Percentiles rank a stretch among this genome's conserved stretches.
Evolutionary conservation across 805 yeast genomes (phyloP).

Genomic region (Candida multigemmis): DNA sequence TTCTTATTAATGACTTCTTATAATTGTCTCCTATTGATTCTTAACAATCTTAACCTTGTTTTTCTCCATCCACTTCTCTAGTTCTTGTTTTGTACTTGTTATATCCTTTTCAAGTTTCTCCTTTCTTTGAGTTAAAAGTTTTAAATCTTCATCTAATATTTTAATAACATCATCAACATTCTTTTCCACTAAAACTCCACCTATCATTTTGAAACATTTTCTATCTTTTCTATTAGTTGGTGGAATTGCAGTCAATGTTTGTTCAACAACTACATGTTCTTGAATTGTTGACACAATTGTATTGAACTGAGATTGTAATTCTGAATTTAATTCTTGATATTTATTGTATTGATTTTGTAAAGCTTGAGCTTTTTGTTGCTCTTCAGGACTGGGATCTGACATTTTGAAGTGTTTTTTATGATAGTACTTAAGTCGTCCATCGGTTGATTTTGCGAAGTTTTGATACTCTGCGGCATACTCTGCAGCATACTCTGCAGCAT

Average conservation of each 20-base stretch:
- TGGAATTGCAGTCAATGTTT: constrained; percentile 25
- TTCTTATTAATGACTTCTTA: background rate
- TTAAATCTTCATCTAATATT: constrained; percentile 14
- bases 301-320: constrained; percentile 28
- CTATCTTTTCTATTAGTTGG: constrained; percentile 39
- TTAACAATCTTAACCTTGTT: constrained; percentile 34
- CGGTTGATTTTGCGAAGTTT: background rate
- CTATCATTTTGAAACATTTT: constrained; percentile 87
- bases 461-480: background rate
- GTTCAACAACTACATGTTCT: constrained; percentile 33
- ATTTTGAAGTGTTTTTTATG: constrained; percentile 6
- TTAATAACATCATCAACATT: constrained; percentile 63
- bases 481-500: background rate
- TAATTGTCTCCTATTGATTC: constrained; percentile 1
- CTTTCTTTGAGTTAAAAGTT: constrained; percentile 12
- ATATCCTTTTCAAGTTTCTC: constrained; percentile 17
- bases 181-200: constrained; percentile 83
- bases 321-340: constrained; percentile 28
- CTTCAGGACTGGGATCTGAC: constrained; percentile 9
- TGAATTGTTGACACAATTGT: constrained; percentile 25
- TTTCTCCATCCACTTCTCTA: constrained; percentile 31
- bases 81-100: constrained; percentile 16
- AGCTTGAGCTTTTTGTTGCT: constrained; percentile 28
- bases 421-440: constrained; percentile 3
- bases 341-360: constrained; percentile 33